Evolutionary conservation across 225 moss, liverwort and hornwort species (phyloP), one percentile per base, ranked within the genome.

Genomic region (Climacium dendroides): DNA sequence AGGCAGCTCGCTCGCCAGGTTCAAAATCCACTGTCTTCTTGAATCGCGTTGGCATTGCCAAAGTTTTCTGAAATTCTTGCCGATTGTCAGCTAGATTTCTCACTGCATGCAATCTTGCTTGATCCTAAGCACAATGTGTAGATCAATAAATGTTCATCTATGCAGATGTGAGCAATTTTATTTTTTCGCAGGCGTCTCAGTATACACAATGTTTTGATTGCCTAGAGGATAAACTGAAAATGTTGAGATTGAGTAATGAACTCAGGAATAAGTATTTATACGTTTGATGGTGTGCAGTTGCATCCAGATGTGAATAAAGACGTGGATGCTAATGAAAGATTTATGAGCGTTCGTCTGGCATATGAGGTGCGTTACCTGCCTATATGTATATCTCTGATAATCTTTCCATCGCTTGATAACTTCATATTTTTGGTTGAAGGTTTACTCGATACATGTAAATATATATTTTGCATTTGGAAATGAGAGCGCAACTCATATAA

Each of bases 251-350:
- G 61, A 69, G 43, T 66, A 20, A n/a, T 48, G 80, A 55, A 69
- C 63, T 76, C 50, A 65, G 53, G 80, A 90, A 71, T 63, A 82
- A 55, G 63, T 64, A 78, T 71, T 76, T 84, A 69, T 62, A 79
- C 48, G 34, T 83, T 75, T 90, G 60, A 62, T 81, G 81, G 60
- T 92, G 52, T 87, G 92, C 93, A 94, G 94, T 89, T 91, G 77
- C 94, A 94, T 90, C 94, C 94, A 82, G 94, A 94, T 80, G 94
- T 94, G 85, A 94, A 92, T 90, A 94, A 92, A 89, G 92, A 94
- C 60, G 80, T 83, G 87, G 91, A 93, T 87, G 94, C 94, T 41
- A 90, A 92, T 71, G 90, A 90, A 79, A 93, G 60, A 74, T 93
- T 94, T 78, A 93, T 93, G 94, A 90, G 85, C 82, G 91, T 94